Base-by-base conservation (phyloP, 495 filamentous ascomycete genomes). In the Lophiostoma macrostomum region DNA sequence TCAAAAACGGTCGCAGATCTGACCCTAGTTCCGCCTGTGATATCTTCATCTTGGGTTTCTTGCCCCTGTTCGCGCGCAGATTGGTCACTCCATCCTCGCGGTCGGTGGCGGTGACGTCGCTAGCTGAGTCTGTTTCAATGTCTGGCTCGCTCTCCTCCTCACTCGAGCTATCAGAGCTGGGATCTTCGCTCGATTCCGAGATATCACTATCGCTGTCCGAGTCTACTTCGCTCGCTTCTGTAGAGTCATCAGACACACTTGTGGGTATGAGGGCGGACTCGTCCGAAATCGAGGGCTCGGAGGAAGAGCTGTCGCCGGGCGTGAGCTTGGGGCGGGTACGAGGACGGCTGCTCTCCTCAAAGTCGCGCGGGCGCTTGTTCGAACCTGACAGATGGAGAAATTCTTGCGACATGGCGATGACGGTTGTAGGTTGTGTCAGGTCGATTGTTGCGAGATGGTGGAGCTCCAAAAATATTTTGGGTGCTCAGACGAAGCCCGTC, bases 41-140 rank as follows among this genome's bases (percentile, higher is more conserved):
- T 18, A 53, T 30, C 47, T 41, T 53, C 24, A 64, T 64, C 12
- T n/a, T 23, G 10, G 61, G 61, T 37, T 61, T 64, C 52, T 50
- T 34, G 11, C 46, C 53, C 16, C 42, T 24, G 19, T 44, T 35
- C 11, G 52, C 55, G 11, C 37, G 34, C 30, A 58, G 48, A 16
- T 58, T 58, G 39, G 48, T 29, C 12, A 57, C 39, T 12, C 16
- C 44, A 8, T 48, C 22, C 43, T 53, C 6, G 60, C 50, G 46
- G 3, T 44, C 38, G 5, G 4, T 32, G n/a, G n/a, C n/a, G n/a
- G n/a, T n/a, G n/a, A n/a, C n/a, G n/a, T n/a, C n/a, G n/a, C n/a
- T n/a, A n/a, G n/a, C n/a, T n/a, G n/a, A n/a, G 4, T 51, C 49
- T 4, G 24, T 19, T 16, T 58, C 63, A 7, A 36, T 56, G 10